These are phyloP conservation scores for Trichosanthes cucumerina DNA, from an alignment of 306 rosid species.

Conservation along the genomic window DNA sequence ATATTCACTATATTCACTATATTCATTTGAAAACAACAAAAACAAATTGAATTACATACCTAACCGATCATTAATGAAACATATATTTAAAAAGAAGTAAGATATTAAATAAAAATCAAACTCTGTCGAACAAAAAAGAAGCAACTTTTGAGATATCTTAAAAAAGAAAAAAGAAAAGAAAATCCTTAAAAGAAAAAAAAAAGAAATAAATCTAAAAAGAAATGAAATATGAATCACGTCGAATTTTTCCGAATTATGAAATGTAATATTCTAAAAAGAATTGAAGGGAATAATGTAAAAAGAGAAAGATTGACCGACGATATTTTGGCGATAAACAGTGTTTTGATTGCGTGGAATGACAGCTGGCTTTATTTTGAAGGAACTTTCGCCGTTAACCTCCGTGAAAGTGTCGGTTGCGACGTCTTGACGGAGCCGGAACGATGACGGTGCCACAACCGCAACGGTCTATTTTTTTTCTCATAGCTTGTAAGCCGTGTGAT, in stretches of 20 bases:
- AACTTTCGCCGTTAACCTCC: conserved; percentile 1
- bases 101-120: neutral
- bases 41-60: neutral
- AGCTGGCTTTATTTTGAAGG: neutral
- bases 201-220: neutral
- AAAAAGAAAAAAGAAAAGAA: neutral
- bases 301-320: neutral
- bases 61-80: neutral
- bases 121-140: neutral
- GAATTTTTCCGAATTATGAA: neutral
- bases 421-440: neutral
- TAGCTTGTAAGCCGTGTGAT: neutral
- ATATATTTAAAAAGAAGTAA: neutral
- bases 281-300: neutral
- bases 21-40: no score
- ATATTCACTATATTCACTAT: no score
- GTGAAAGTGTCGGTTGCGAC: conserved; percentile 7
- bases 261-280: neutral
- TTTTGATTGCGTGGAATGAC: neutral
- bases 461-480: neutral
- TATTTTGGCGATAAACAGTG: neutral
- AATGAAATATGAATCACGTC: neutral
- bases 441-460: neutral
- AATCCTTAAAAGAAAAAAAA: neutral
- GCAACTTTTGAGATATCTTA: neutral